Conservation (phyloP, 192 early-diverging fungal genomes). For the Pilaira anomala region DNA sequence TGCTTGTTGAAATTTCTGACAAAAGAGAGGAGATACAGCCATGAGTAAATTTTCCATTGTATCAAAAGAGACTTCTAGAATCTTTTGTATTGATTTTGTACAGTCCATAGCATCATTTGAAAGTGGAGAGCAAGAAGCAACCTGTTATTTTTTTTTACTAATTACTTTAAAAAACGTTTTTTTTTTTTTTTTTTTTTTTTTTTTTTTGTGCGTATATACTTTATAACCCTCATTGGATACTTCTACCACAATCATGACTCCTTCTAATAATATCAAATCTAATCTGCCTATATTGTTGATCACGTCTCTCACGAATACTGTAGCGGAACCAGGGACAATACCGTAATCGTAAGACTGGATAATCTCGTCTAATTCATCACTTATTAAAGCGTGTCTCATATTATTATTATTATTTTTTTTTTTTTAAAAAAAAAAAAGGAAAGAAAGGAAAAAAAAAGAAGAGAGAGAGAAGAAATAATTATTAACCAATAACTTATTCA, state of each 20-base stretch:
- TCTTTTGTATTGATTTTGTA: constrained; percentile 8
- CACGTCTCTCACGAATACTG: constrained; percentile 24
- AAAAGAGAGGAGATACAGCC: constrained; percentile 34
- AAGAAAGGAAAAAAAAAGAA: too few relatives aligned
- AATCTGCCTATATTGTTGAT: constrained; percentile 10
- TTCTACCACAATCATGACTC: constrained; percentile 23
- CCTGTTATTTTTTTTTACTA: not conserved
- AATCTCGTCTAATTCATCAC: constrained; percentile 22
- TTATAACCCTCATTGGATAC: constrained; percentile 20
- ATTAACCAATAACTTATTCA: too few relatives aligned
- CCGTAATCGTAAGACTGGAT: constrained; percentile 24
- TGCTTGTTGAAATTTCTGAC: constrained; percentile 32
- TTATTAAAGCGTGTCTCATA: constrained; percentile 8
- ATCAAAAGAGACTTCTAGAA: constrained; percentile 31
- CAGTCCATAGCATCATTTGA: not conserved
- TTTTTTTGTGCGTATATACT: too few relatives aligned
- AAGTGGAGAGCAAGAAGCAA: constrained; percentile 3
- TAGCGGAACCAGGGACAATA: constrained; percentile 25
- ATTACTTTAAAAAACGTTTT: not conserved
- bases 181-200: not conserved
- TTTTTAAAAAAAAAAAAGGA: too few relatives aligned
- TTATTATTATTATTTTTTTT: too few relatives aligned
- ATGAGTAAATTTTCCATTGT: constrained; percentile 41
- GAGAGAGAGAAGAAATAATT: too few relatives aligned
- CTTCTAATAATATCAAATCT: constrained; percentile 25